Base-by-base conservation (phyloP, 768 basidiomycete genomes). In the Pleurotus ostreatus region DNA sequence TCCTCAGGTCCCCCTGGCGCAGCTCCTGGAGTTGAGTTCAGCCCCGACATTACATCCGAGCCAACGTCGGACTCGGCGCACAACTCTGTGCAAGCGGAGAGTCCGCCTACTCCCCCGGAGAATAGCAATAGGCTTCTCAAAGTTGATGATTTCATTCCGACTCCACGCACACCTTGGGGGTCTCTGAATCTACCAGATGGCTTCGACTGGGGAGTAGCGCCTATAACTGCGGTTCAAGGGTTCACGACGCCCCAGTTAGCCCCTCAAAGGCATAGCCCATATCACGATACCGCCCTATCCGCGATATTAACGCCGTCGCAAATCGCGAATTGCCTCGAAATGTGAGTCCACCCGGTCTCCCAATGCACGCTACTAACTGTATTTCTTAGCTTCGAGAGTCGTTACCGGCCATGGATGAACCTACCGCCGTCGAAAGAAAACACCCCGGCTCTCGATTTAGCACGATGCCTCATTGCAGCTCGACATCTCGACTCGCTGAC, bases 161-260 rank as follows among this genome's bases (percentile, higher is more conserved):
- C 56, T 3, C 53, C 55, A 61, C 64, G 23, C 64, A 38, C 65
- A 12, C 71, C 76, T 23, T 72, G 77, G 78, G 70, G 72, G 26
- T 65, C 76, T 55, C 62, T 74, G 55, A 68, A 68, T 26, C 62
- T 68, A 22, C 67, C 72, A n/a, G 72, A 69, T 2, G 68, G 72
- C 3, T 68, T 74, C 20, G 78, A 79, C 45, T 77, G 78, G 68
- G 74, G 65, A 0, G 73, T 73, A 47, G 72, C 75, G 4, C 78
- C 78, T 13, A 75, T 80, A 65, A 65, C 76, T 23, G 76, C 78
- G 9, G 73, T 80, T 63, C 75, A 75, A 57, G 75, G 74, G 30
- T 64, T 79, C 34, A 70, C 71, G 4, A 69, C 70, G 25, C 51
- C 49, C 34, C 34, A 40, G 5, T 34, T 48, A 1, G 16, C 44